These are phyloP conservation scores for Thermothelomyces thermophilus DNA, from an alignment of 2,329 filamentous ascomycete genomes.

Conservation along the genomic window DNA sequence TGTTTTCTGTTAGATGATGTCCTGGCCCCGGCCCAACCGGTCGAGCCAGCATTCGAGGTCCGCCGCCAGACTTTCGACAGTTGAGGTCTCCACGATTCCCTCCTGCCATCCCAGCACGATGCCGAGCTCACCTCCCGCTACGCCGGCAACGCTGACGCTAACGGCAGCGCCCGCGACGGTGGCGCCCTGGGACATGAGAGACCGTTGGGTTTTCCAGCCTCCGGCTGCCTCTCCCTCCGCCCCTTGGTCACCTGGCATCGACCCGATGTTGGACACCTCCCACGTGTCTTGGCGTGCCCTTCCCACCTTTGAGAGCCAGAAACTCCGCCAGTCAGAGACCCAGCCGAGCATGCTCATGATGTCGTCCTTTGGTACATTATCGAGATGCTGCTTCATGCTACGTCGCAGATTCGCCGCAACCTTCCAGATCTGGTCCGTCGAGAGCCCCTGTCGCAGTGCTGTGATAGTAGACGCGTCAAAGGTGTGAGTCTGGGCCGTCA, in stretches of 20 bases:
- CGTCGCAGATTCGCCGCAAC: slow-evolving; percentile 32
- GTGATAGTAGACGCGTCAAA: slow-evolving; percentile 26
- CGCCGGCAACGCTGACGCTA: slow-evolving; percentile 41
- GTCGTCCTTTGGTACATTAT: slow-evolving; percentile 38
- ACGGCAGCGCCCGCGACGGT: slow-evolving; percentile 39
- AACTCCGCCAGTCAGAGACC: slow-evolving; percentile 38
- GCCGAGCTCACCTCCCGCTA: slow-evolving; percentile 35
- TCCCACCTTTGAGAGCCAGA: slow-evolving; percentile 38
- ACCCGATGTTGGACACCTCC: slow-evolving; percentile 49
- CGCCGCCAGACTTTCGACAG: slow-evolving; percentile 33
- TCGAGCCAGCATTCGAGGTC: slow-evolving; percentile 33
- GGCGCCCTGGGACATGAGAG: slow-evolving; percentile 45
- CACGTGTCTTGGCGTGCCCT: slow-evolving; percentile 38
- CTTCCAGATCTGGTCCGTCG: slow-evolving; percentile 35
- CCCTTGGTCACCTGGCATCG: slow-evolving; percentile 23
- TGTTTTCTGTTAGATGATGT: background rate
- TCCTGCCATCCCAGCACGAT: slow-evolving; percentile 45
- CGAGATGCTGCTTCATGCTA: slow-evolving; percentile 30
- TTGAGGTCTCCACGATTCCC: slow-evolving; percentile 33
- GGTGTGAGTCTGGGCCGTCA: slow-evolving; percentile 32
- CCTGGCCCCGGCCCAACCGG: slow-evolving; percentile 3
- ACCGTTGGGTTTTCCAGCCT: slow-evolving; percentile 36
- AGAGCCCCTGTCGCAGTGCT: slow-evolving; percentile 22
- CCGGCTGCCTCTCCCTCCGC: background rate
- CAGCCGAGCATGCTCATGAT: slow-evolving; percentile 36